Evolutionary conservation across 495 filamentous ascomycete genomes (phyloP), one percentile per base, ranked within the genome.

Genomic region (Aspergillus ostianus): DNA sequence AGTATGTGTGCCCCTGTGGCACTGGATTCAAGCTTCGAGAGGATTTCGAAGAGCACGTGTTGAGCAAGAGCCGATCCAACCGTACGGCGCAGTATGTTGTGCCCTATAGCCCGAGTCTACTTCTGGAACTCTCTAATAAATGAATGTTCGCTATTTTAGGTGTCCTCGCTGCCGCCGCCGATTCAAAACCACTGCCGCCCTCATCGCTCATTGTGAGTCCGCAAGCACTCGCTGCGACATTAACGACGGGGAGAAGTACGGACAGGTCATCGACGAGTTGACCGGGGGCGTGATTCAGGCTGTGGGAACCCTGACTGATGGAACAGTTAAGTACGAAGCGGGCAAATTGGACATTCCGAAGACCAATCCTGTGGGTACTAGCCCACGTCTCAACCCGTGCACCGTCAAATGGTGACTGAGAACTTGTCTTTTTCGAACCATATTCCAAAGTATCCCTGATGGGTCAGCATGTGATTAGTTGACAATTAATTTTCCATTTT

Each of bases 171-270:
- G 83, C 61, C 62, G 69, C 54, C 76, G 75, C 32, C 23, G 67
- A 19, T 84, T 82, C 75, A 67, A 72, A 9, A 73, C 67, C 6
- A 70, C 65, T 4, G 64, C 73, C 5, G 77, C 78, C 2, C 64
- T 85, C 0, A 64, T 84, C 23, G 67, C 73, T 0, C 84, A 87
- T 55, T 77, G 76, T 63, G 84, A 87, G 67, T 67, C 71, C 1
- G 58, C 70, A 1, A 71, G 55, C 20, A 61, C 60, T 10, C 73
- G 71, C 18, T 87, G 84, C 69, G 57, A 67, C 6, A 68, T 85
- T 23, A 70, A 68, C 47, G 66, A 73, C 1, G 64, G 59, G 13
- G 53, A 62, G 2, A 53, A 66, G 2, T 83, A 73, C 52, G 67
- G 63, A 0, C 67, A 80, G 62, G 63, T 78, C 7, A 61, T 86